Evolutionary conservation across 1,284 basidiomycete species (phyloP).

Genomic region (Cryptococcus floricola): DNA sequence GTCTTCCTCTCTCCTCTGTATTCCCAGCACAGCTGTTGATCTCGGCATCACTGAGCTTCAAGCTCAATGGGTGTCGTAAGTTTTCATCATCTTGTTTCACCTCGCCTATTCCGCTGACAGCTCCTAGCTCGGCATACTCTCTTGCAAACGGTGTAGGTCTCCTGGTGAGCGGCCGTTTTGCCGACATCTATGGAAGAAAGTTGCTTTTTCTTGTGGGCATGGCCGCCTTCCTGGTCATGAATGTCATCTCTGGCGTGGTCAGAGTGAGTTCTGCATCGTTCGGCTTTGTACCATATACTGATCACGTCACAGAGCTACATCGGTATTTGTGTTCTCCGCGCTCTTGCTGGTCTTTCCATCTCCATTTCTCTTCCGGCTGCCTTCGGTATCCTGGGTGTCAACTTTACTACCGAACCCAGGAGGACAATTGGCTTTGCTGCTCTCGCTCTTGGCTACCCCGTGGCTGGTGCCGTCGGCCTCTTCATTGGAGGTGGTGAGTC

Average conservation of each 20-base stretch:
- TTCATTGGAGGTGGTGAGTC: slow-evolving; percentile 58
- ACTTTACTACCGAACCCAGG: slow-evolving; percentile 37
- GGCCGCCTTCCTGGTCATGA: neutral
- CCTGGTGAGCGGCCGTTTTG: slow-evolving; percentile 46
- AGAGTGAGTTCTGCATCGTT: slow-evolving; percentile 6
- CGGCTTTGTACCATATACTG: neutral
- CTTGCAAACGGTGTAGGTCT: slow-evolving; percentile 46
- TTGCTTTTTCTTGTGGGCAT: slow-evolving; percentile 41
- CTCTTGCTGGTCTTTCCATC: slow-evolving; percentile 24
- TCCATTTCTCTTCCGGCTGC: slow-evolving; percentile 27
- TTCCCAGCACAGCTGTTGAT: slow-evolving; percentile 43
- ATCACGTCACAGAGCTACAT: slow-evolving; percentile 11
- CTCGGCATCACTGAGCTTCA: slow-evolving; percentile 31
- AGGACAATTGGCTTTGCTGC: slow-evolving; percentile 58
- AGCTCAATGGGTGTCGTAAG: slow-evolving; percentile 40
- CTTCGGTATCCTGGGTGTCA: slow-evolving; percentile 40
- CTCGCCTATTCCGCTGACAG: neutral
- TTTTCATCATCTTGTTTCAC: neutral
- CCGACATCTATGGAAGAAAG: slow-evolving; percentile 46
- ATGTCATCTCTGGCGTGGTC: slow-evolving; percentile 24
- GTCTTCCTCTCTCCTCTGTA: slow-evolving; percentile 18
- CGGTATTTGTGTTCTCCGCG: slow-evolving; percentile 27
- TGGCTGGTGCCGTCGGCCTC: slow-evolving; percentile 68
- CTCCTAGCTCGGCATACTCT: slow-evolving; percentile 39
- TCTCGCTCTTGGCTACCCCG: slow-evolving; percentile 68